These are phyloP conservation scores for Dryas alaskensis DNA, from an alignment of 306 rosid genomes.

Conservation along the genomic window DNA sequence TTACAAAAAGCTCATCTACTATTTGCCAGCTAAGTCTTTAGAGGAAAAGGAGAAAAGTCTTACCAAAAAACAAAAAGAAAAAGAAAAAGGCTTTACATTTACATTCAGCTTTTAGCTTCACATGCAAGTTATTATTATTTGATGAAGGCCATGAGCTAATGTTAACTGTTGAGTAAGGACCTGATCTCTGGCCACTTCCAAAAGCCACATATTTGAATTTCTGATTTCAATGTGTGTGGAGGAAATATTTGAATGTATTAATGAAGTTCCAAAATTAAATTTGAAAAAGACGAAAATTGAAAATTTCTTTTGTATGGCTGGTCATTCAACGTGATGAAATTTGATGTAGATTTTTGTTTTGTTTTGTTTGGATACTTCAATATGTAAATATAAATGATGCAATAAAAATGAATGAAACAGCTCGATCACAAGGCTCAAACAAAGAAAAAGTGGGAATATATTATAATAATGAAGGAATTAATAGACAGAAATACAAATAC, in stretches of 20 bases:
- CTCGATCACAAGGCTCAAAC: not conserved
- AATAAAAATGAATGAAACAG: not conserved
- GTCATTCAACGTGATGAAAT: not conserved
- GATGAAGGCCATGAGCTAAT: not conserved
- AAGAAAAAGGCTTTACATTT: not conserved
- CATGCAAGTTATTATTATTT: not conserved
- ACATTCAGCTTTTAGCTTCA: conserved; percentile 2
- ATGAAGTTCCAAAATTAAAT: not conserved
- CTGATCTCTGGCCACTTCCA: not conserved
- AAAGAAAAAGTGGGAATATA: not conserved
- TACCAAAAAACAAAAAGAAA: not conserved
- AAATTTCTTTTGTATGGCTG: too few species aligned
- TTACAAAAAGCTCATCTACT: not conserved
- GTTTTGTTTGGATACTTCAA: not conserved
- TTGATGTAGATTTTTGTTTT: not conserved
- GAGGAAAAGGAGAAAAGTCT: not conserved
- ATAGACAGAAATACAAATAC: not conserved
- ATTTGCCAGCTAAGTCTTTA: not conserved
- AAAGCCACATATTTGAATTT: not conserved
- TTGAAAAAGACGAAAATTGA: not conserved
- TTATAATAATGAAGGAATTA: not conserved
- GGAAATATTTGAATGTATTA: too few species aligned
- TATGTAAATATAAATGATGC: not conserved
- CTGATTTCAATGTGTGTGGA: not conserved
- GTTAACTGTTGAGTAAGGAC: not conserved